Percentiles rank a stretch among this genome's conserved stretches.
These are phyloP conservation scores for Rhododendron mucronatum DNA, from an alignment of 148 eudicot genomes.

Conservation along the genomic window DNA sequence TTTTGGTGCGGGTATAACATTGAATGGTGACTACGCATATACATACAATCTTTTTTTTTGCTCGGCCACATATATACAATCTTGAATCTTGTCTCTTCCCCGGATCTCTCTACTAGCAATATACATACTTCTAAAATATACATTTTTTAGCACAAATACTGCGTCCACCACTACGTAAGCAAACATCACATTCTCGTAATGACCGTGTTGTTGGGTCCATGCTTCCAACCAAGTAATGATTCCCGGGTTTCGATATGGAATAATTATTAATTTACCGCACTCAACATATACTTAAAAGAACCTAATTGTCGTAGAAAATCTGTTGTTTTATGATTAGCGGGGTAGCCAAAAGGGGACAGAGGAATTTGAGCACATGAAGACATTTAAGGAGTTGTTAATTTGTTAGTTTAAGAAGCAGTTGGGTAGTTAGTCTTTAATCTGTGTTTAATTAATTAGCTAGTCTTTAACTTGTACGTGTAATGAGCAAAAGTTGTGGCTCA, in stretches of 20 bases:
- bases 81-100: too few species aligned
- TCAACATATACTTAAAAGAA: background rate
- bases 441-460: background rate
- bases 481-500: background rate
- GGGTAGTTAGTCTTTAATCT: background rate
- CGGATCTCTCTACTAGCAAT: background rate
- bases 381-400: background rate
- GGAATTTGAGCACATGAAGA: conserved; percentile 6
- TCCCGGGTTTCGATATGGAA: background rate
- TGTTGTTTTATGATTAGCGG: background rate
- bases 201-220: background rate
- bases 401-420: background rate
- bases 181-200: background rate
- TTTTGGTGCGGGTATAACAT: background rate
- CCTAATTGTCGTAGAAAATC: background rate
- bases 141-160: background rate
- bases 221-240: background rate
- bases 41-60: too few species aligned
- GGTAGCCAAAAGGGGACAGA: background rate
- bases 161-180: too few species aligned
- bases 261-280: background rate
- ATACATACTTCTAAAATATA: too few species aligned
- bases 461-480: background rate
- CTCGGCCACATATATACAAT: too few species aligned
- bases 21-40: background rate